Conservation (phyloP, 495 filamentous ascomycete genomes). For the Neurospora hispaniola region DNA sequence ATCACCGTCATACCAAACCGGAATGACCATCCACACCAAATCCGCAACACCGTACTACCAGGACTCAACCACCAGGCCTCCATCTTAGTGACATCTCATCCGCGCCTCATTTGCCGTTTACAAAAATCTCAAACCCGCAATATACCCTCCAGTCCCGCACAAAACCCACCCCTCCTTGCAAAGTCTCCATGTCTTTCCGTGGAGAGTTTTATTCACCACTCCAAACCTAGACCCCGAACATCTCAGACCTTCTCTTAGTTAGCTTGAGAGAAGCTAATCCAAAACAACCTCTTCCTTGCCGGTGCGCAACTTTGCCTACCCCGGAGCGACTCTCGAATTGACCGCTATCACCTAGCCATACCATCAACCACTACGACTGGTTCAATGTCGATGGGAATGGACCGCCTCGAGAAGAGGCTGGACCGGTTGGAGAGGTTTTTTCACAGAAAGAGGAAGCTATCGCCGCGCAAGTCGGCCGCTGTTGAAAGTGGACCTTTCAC, state of each 20-base stretch:
- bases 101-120: conserved; percentile 4
- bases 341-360: not conserved
- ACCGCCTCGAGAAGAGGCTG: conserved; percentile 14
- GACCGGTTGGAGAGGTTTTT: conserved; percentile 25
- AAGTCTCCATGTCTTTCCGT: not conserved
- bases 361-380: not conserved
- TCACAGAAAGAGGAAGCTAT: conserved; percentile 14
- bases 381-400: conserved; percentile 15
- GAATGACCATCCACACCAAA: conserved; percentile 1
- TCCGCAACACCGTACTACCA: not conserved
- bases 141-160: conserved; percentile 3
- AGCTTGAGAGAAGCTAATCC: not conserved
- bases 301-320: not conserved
- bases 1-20: conserved; percentile 3
- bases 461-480: not conserved
- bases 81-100: not conserved
- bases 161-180: not conserved
- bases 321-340: not conserved
- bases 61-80: not conserved
- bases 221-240: not conserved
- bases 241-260: not conserved
- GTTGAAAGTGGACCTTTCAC: not conserved
- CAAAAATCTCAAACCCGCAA: conserved; percentile 4
- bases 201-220: not conserved
- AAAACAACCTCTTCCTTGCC: not conserved